These are phyloP conservation scores for Penium margaritaceum DNA, from an alignment of 139 green algal species.

Conservation along the genomic window DNA sequence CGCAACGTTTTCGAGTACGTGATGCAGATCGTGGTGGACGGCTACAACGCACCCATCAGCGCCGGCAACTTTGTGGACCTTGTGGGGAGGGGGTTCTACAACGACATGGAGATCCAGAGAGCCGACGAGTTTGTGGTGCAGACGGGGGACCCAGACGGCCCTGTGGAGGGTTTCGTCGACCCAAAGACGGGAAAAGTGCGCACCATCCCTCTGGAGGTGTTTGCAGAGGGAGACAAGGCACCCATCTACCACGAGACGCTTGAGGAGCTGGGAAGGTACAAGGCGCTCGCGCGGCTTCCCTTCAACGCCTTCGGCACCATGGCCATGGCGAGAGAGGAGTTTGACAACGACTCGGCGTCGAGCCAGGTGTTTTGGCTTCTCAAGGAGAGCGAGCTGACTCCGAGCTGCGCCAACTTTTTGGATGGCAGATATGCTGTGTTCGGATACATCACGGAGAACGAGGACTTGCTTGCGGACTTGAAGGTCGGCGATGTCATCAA, in stretches of 20 bases:
- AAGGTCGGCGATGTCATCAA: slow-evolving; percentile 56
- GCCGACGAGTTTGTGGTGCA: slow-evolving; percentile 97
- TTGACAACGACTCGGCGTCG: slow-evolving; percentile 84
- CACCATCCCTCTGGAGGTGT: slow-evolving; percentile 88
- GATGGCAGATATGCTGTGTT: slow-evolving; percentile 93
- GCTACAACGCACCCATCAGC: slow-evolving; percentile 91
- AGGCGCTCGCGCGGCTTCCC: slow-evolving; percentile 79
- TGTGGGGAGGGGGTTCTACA: slow-evolving; percentile 80
- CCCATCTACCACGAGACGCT: slow-evolving; percentile 91
- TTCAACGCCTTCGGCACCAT: slow-evolving; percentile 98
- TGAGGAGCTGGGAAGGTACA: slow-evolving; percentile 56
- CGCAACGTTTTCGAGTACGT: slow-evolving; percentile 16
- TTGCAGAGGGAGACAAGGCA: slow-evolving; percentile 74
- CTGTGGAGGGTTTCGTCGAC: slow-evolving; percentile 61
- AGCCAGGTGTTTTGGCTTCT: slow-evolving; percentile 91
- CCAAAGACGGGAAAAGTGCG: slow-evolving; percentile 47
- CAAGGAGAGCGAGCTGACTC: slow-evolving; percentile 97
- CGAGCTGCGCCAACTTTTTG: slow-evolving; percentile 87
- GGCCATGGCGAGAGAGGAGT: slow-evolving; percentile 86
- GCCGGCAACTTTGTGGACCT: slow-evolving; percentile 91
- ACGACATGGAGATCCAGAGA: slow-evolving; percentile 88
- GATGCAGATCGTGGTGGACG: slow-evolving; percentile 80
- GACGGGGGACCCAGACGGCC: slow-evolving; percentile 76
- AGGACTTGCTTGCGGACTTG: slow-evolving; percentile 51
- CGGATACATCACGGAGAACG: slow-evolving; percentile 79